Evolutionary conservation across 1,139 yeast species (phyloP).

Genomic region (Yamadazyma blattariae): DNA sequence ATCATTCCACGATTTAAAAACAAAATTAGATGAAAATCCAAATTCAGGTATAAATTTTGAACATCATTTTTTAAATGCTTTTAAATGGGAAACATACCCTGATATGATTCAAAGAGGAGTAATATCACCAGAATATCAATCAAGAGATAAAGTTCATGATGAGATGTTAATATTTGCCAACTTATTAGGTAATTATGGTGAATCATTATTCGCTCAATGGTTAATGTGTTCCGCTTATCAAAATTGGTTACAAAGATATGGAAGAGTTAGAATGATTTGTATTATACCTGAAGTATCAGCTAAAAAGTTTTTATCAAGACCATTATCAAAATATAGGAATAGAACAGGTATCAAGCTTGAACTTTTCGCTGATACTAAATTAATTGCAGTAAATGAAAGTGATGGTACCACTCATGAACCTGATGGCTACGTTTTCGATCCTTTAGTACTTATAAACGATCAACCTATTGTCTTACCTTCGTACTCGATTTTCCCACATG

Average conservation of each 20-base stretch:
- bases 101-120: conserved; percentile 39
- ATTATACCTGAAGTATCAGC: conserved; percentile 63
- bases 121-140: conserved; percentile 36
- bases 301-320: conserved; percentile 53
- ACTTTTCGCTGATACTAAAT: conserved; percentile 50
- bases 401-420: conserved; percentile 17
- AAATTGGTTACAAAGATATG: conserved; percentile 76
- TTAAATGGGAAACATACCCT: conserved; percentile 60
- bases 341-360: conserved; percentile 63
- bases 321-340: conserved; percentile 45
- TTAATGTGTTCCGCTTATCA: conserved; percentile 62
- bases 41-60: conserved; percentile 29
- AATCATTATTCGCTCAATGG: conserved; percentile 75
- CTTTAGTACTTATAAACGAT: conserved; percentile 32
- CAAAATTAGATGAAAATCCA: conserved; percentile 17
- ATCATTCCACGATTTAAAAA: not conserved
- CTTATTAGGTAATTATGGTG: conserved; percentile 53
- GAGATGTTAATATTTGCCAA: conserved; percentile 66
- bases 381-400: conserved; percentile 46
- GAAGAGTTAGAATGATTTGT: conserved; percentile 68
- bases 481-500: conserved; percentile 21
- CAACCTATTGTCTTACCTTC: conserved; percentile 34
- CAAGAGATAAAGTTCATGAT: conserved; percentile 53
- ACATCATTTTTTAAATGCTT: conserved; percentile 48
- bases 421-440: conserved; percentile 36